A percentile compares a stretch with the other conserved stretches of the same genome.
phyloP scores from a whole-genome alignment of 78 protist genomes.

The Isochrysis galbana region DNA sequence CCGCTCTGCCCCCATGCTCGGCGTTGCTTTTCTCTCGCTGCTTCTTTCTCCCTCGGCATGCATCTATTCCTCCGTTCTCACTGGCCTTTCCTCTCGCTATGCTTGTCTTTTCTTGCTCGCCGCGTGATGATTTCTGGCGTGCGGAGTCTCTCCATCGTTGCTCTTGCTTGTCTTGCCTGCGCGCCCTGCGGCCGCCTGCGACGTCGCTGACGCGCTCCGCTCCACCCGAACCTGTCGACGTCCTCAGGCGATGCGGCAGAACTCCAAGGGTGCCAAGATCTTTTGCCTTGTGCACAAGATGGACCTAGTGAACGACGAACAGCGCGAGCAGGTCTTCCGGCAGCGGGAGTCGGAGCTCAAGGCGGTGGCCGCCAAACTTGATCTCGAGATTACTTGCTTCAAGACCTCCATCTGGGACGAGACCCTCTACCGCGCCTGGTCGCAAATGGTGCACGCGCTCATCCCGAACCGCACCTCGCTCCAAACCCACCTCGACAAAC shows the following conservation, averaged over 20 bases:
- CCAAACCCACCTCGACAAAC: constrained; percentile 76
- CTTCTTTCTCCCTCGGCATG: too few species aligned
- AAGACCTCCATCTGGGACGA: constrained; percentile 97
- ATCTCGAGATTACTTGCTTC: constrained; percentile 73
- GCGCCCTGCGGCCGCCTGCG: too few species aligned
- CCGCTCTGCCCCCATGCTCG: too few species aligned
- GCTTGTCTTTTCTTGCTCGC: too few species aligned
- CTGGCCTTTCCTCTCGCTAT: too few species aligned
- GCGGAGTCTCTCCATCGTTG: too few species aligned
- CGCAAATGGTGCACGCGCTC: constrained; percentile 85
- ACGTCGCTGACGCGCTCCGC: too few species aligned
- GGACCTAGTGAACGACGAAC: constrained; percentile 86
- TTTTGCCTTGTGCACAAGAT: constrained; percentile 96
- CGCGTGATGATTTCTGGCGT: too few species aligned
- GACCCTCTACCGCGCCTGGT: constrained; percentile 94
- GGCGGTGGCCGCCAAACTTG: constrained; percentile 65
- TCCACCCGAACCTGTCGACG: too few species aligned
- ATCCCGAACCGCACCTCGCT: constrained; percentile 85
- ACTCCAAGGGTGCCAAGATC: constrained; percentile 81
- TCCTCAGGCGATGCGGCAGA: constrained; percentile 75
- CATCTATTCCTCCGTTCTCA: too few species aligned
- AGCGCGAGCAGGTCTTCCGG: constrained; percentile 46
- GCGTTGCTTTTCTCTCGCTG: too few species aligned
- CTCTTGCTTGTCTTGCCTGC: too few species aligned
- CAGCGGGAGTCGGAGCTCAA: constrained; percentile 69